phyloP scores from a whole-genome alignment of 2,329 filamentous ascomycete genomes.

The Cryphonectria japonica region DNA sequence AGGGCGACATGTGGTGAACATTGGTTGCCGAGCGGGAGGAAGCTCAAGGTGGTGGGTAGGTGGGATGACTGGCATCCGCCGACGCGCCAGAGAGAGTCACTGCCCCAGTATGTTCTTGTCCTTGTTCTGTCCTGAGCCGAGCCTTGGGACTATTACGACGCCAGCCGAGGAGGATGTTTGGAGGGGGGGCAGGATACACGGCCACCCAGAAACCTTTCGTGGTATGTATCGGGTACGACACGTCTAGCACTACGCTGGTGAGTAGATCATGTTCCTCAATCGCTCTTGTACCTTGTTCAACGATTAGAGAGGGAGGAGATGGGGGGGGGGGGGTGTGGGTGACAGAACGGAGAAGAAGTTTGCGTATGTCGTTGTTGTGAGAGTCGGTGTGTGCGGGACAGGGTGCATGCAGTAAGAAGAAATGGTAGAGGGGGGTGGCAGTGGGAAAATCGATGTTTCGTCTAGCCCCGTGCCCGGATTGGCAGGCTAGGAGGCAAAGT shows the following conservation, averaged over 20 bases:
- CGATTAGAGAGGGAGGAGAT: background rate
- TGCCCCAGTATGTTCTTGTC: background rate
- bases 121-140: background rate
- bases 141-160: background rate
- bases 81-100: conserved; percentile 20
- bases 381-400: conserved; percentile 28
- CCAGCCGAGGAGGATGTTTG: background rate
- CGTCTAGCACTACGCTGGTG: conserved; percentile 4
- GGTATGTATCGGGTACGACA: conserved; percentile 19
- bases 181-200: conserved; percentile 7
- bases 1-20: conserved; percentile 63
- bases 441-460: conserved; percentile 24
- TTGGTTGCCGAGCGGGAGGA: conserved; percentile 45
- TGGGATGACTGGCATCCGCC: conserved; percentile 35
- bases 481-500: conserved; percentile 6
- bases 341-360: background rate
- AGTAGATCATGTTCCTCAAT: conserved; percentile 17
- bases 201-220: conserved; percentile 12
- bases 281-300: conserved; percentile 14
- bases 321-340: conserved; percentile 8
- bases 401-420: conserved; percentile 7
- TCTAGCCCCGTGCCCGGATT: background rate
- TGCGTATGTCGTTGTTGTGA: conserved; percentile 15
- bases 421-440: conserved; percentile 15
- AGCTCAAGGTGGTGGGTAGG: conserved; percentile 32